Evolutionary conservation across 345 rosid species (phyloP).

Genomic region (Populus ilicifolia): DNA sequence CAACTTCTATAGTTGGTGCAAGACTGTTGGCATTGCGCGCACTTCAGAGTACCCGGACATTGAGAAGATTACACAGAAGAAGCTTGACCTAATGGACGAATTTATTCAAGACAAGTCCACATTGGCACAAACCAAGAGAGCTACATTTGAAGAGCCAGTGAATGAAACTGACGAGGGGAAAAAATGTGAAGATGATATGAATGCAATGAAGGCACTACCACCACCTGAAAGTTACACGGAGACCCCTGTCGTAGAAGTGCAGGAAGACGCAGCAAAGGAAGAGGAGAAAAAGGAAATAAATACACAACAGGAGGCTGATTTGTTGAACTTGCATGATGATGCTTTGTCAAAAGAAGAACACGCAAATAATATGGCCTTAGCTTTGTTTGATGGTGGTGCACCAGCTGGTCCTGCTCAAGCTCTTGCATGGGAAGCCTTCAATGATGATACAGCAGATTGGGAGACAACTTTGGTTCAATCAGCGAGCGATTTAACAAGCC

Average conservation of each 20-base stretch:
- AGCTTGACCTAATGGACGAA: constrained; percentile 79
- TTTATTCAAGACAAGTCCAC: constrained; percentile 65
- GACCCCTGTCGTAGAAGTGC: constrained; percentile 18
- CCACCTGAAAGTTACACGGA: constrained; percentile 41
- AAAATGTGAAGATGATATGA: constrained; percentile 40
- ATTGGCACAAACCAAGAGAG: constrained; percentile 25
- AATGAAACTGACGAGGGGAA: constrained; percentile 28
- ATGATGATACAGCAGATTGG: constrained; percentile 59
- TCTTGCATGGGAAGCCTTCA: constrained; percentile 64
- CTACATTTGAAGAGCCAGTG: constrained; percentile 13
- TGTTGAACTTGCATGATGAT: constrained; percentile 51
- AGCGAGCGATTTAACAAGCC: constrained; percentile 42
- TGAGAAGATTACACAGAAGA: constrained; percentile 70
- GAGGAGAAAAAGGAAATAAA: constrained; percentile 11
- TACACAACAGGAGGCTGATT: constrained; percentile 43
- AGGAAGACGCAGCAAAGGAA: constrained; percentile 15
- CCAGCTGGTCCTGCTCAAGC: constrained; percentile 11
- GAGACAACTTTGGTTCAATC: constrained; percentile 71
- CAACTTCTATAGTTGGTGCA: constrained; percentile 65
- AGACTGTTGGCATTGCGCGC: constrained; percentile 56
- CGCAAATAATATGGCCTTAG: constrained; percentile 49
- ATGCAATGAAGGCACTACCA: constrained; percentile 55
- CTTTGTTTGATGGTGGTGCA: constrained; percentile 54
- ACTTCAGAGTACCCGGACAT: constrained; percentile 76
- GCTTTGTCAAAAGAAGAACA: constrained; percentile 33